Evolutionary conservation across 2,329 filamentous ascomycete species (phyloP), one percentile per base, ranked within the genome.

Genomic region (Diaporthe aspalathi): DNA sequence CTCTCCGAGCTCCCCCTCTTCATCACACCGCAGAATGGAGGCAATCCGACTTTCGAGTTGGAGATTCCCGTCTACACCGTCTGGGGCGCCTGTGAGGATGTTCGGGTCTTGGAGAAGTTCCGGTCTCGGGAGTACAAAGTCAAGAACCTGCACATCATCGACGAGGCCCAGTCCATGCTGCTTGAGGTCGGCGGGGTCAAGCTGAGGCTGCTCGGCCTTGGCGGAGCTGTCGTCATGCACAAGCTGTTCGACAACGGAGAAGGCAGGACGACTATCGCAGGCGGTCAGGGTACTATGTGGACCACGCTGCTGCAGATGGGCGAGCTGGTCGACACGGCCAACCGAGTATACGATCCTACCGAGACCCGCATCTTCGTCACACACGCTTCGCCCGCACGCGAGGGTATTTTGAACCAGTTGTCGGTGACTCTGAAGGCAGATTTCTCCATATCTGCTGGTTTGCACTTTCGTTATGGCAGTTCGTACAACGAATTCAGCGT

Each of bases 401-500:
- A 99, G 83, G 96, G 96, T 73, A 94, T 99, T 76, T 85, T 99
- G 75, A 99, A 99, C 83, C 96, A 99, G 85, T 91, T 99, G 20
- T 98, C 96, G 2, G 96, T 99, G 66, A 97, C 94, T 1, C 89
- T 99, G 67, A 99, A 99, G 84, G 95, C 96, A 43, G 96, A 99
- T 81, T 99, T 99, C 83, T 99, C 96, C 29, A 92, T 99, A 78
- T 99, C 96, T 14, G 96, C 96, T 63, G 96, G 96, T 77, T 91
- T 99, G 35, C 96, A 99, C 83, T 99, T 99, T 91, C 90, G 96
- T 75, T 99, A 99, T 77, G 96, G 97, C 75, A 98, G 95, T 82
- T 99, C 97, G 1, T 99, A 99, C 88, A 99, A 99, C 83, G 97
- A 99, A 81, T 99, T 99, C 84, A 98, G 95, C 75, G 96, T 99